Conservation (phyloP, 208 protist species). For the Perkinsela sp. region DNA sequence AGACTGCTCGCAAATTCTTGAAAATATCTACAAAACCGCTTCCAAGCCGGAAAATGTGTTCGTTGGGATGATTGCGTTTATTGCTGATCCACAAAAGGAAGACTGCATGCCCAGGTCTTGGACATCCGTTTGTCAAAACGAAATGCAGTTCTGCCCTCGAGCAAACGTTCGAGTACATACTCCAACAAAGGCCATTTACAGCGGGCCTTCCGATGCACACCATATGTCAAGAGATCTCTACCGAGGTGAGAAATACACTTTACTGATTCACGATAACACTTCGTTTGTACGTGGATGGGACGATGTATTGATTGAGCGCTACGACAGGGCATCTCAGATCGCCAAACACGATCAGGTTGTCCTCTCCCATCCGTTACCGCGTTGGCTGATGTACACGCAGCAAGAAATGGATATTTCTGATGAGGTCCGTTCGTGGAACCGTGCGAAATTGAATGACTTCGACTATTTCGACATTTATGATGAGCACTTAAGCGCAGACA, state of each 20-base stretch:
- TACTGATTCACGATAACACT: neutral
- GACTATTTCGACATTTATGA: neutral
- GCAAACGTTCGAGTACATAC: neutral
- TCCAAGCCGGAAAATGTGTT: neutral
- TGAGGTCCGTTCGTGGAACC: neutral
- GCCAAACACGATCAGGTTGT: neutral
- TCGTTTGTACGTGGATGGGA: neutral
- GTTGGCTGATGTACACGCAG: neutral
- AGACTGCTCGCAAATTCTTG: neutral
- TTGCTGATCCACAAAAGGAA: neutral
- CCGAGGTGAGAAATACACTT: neutral
- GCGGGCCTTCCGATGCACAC: neutral
- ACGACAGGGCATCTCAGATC: neutral
- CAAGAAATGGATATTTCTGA: neutral
- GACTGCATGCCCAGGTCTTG: neutral
- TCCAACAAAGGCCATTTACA: neutral
- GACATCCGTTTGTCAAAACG: neutral
- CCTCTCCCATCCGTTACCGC: neutral
- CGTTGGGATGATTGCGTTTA: neutral
- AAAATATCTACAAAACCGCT: neutral
- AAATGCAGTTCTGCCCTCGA: neutral
- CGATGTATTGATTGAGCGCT: neutral
- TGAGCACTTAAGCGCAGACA: neutral
- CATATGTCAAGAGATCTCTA: neutral
- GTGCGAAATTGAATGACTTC: neutral